Conservation (phyloP, 2,329 filamentous ascomycete species). For the Botrytis medusae region DNA sequence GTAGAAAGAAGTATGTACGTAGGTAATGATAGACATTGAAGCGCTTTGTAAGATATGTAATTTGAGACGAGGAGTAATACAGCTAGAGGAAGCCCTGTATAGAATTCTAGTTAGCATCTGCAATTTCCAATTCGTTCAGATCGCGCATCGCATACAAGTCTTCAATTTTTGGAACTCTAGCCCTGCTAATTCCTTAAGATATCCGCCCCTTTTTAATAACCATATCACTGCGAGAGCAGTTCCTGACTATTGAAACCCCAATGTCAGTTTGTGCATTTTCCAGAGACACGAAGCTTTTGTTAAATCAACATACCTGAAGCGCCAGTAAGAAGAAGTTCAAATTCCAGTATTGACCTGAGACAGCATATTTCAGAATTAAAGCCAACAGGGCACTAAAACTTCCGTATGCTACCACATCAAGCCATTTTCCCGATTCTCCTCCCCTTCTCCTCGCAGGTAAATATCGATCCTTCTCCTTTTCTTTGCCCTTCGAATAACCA, state of each 20-base stretch:
- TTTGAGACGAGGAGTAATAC: constrained; percentile 16
- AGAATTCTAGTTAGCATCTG: neutral
- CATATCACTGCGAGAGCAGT: constrained; percentile 8
- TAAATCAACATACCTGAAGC: constrained; percentile 14
- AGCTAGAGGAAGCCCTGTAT: constrained; percentile 20
- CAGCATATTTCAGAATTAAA: constrained; percentile 16
- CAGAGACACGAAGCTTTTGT: too few species aligned
- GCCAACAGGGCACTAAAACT: constrained; percentile 5
- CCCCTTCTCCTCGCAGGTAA: constrained; percentile 10
- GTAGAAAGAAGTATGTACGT: constrained; percentile 22
- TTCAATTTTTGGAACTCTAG: constrained; percentile 11
- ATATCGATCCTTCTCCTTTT: constrained; percentile 22
- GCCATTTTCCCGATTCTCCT: constrained; percentile 5
- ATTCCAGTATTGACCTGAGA: constrained; percentile 21
- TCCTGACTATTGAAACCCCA: neutral
- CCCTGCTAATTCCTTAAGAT: constrained; percentile 13
- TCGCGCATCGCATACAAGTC: constrained; percentile 15
- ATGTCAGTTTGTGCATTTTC: constrained; percentile 11
- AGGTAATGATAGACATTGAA: constrained; percentile 22
- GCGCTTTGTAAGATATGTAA: constrained; percentile 20
- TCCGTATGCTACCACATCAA: constrained; percentile 12
- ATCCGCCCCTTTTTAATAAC: constrained; percentile 13
- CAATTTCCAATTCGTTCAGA: neutral
- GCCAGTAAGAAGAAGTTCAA: constrained; percentile 22
- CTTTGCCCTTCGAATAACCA: constrained; percentile 19